Percentiles rank a stretch among this genome's conserved stretches.
Evolutionary conservation across 164 flowering plant genomes (phyloP).

Genomic region (Kingdonia uniflora): DNA sequence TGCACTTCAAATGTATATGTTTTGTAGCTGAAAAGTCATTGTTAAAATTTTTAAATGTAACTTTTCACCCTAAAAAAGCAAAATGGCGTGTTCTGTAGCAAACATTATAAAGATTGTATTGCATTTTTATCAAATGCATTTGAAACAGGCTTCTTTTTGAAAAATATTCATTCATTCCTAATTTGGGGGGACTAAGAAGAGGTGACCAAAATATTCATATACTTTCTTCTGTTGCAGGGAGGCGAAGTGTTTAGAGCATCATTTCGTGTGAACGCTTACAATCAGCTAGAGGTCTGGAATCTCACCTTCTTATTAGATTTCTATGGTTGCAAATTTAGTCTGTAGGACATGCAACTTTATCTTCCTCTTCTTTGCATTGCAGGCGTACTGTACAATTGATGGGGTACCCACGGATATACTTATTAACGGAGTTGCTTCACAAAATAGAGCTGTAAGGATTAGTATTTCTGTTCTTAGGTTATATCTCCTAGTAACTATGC

Average conservation of each 20-base stretch:
- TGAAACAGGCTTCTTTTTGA: no score
- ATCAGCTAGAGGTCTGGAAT: conserved; percentile 60
- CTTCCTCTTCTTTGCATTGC: conserved; percentile 10
- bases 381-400: conserved; percentile 93
- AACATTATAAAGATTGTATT: no score
- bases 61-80: no score
- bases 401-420: conserved; percentile 81
- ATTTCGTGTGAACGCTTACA: conserved; percentile 83
- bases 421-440: conserved; percentile 53
- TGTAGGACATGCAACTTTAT: background rate
- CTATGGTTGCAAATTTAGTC: background rate
- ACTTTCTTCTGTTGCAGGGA: conserved; percentile 36
- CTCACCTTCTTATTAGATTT: background rate
- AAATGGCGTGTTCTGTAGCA: no score
- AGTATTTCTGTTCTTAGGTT: background rate
- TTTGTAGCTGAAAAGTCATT: no score
- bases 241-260: conserved; percentile 58
- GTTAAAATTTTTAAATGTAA: no score
- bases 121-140: no score
- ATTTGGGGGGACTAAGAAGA: no score
- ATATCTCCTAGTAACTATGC: no score
- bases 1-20: no score
- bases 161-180: no score
- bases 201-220: no score
- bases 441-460: conserved; percentile 90